Percentiles rank a stretch among this genome's conserved stretches.
Evolutionary conservation across 768 basidiomycete species (phyloP).

Genomic region (Trichaptum fuscoviolaceum): DNA sequence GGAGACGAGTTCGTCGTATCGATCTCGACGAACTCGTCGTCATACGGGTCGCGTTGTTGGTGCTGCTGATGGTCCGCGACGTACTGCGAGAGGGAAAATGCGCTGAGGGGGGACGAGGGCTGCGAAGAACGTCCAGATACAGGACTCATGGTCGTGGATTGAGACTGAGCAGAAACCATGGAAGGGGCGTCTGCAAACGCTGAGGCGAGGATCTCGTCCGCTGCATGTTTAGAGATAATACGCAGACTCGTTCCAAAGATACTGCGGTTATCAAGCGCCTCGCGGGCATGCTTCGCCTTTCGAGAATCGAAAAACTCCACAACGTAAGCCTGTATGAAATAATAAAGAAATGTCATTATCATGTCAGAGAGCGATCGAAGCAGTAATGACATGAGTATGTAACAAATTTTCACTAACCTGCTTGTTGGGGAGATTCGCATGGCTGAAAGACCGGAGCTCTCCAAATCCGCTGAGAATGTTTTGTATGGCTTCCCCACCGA

Average conservation of each 20-base stretch:
- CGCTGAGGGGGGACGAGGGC: not conserved
- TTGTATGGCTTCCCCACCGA: constrained; percentile 20
- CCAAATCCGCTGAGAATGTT: constrained; percentile 26
- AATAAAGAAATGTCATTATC: not conserved
- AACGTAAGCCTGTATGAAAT: constrained; percentile 36
- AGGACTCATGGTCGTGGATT: not conserved
- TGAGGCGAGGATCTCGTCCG: not conserved
- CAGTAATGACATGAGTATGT: constrained; percentile 3
- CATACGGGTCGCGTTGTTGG: not conserved
- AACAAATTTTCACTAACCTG: not conserved
- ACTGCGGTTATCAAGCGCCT: constrained; percentile 41
- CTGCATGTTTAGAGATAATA: constrained; percentile 21
- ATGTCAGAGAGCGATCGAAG: not conserved
- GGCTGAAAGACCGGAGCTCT: constrained; percentile 23
- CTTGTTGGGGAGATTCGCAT: not conserved
- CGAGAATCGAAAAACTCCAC: constrained; percentile 69
- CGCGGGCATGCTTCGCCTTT: constrained; percentile 46
- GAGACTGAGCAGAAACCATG: not conserved
- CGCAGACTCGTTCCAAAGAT: constrained; percentile 49
- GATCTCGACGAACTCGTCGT: not conserved
- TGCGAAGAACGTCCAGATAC: not conserved
- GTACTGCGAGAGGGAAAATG: not conserved
- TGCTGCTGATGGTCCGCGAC: not conserved
- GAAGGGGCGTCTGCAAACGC: not conserved
- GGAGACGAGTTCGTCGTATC: constrained; percentile 5